Percentiles rank a stretch among this genome's conserved stretches.
These are phyloP conservation scores for Pestalotiopsis sp. DNA, from an alignment of 2,329 filamentous ascomycete species.

Conservation along the genomic window DNA sequence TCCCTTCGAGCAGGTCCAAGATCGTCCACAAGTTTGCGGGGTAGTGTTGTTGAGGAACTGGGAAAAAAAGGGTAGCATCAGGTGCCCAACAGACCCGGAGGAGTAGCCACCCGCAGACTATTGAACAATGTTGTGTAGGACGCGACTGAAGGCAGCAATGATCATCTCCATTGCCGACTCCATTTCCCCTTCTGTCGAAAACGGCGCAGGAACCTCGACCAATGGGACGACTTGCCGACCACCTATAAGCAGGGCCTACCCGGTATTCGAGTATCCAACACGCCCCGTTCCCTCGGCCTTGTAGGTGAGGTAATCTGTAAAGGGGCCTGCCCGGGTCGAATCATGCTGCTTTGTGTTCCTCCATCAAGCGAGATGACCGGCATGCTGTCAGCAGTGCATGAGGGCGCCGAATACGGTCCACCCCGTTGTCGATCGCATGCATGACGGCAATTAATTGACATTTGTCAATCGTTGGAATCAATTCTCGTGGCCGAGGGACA, in stretches of 20 bases:
- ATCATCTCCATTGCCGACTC: slow-evolving; percentile 4
- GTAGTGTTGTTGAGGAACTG: neutral
- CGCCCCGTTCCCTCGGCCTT: too few species aligned
- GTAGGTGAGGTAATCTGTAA: neutral
- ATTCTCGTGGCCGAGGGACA: neutral
- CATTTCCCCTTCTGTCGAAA: neutral
- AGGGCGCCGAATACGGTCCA: neutral
- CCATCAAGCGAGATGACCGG: neutral
- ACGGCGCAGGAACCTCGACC: neutral
- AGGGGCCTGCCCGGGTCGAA: neutral
- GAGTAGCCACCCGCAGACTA: neutral
- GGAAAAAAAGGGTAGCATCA: neutral
- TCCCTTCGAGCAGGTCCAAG: neutral
- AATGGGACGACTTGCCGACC: neutral
- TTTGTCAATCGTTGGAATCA: neutral
- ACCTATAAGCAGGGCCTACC: neutral
- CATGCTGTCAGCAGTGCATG: neutral
- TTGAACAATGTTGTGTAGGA: neutral
- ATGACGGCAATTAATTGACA: slow-evolving; percentile 1
- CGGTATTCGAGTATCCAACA: neutral
- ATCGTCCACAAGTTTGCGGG: neutral
- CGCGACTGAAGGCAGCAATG: neutral
- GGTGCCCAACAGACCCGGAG: neutral
- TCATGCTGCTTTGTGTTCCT: neutral
- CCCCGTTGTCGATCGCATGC: slow-evolving; percentile 1